phyloP scores from a whole-genome alignment of 2,329 filamentous ascomycete genomes.

The Stagonosporopsis vannaccii region DNA sequence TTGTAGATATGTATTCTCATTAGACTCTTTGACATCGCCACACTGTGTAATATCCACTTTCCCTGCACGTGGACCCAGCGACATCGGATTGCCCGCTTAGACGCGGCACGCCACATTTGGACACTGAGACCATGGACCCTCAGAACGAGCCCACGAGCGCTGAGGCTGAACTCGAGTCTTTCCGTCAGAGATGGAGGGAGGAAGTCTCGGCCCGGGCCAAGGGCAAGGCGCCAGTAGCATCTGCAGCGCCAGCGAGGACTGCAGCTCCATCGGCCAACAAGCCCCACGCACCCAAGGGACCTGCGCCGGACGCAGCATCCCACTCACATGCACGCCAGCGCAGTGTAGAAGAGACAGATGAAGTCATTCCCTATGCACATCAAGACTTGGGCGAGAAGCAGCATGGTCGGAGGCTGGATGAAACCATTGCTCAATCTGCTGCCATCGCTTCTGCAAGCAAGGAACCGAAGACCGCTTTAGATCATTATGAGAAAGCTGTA shows the following conservation, averaged over 20 bases:
- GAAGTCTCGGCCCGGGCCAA: slow-evolving; percentile 70
- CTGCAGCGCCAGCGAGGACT: slow-evolving; percentile 24
- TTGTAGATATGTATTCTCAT: slow-evolving; percentile 31
- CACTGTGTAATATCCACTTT: slow-evolving; percentile 18
- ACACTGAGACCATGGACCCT: slow-evolving; percentile 26
- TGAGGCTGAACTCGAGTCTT: slow-evolving; percentile 79
- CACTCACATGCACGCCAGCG: slow-evolving; percentile 36
- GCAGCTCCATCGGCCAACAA: slow-evolving; percentile 31
- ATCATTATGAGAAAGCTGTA: slow-evolving; percentile 91
- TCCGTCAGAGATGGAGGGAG: slow-evolving; percentile 84
- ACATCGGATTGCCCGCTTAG: slow-evolving; percentile 38
- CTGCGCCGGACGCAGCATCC: slow-evolving; percentile 30
- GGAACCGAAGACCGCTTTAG: slow-evolving; percentile 78
- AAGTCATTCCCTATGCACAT: slow-evolving; percentile 51
- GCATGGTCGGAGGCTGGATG: slow-evolving; percentile 53
- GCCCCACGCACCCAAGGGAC: slow-evolving; percentile 31
- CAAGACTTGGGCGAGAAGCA: slow-evolving; percentile 57
- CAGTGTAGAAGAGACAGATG: slow-evolving; percentile 49
- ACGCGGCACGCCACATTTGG: slow-evolving; percentile 30
- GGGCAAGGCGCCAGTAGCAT: slow-evolving; percentile 31
- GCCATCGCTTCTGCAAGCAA: slow-evolving; percentile 39
- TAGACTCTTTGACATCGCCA: slow-evolving; percentile 21
- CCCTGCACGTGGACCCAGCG: slow-evolving; percentile 25
- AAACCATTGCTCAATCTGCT: slow-evolving; percentile 47
- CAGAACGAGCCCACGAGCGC: slow-evolving; percentile 40